Conservation (phyloP, 768 basidiomycete genomes). For the Termitomyces sp. region DNA sequence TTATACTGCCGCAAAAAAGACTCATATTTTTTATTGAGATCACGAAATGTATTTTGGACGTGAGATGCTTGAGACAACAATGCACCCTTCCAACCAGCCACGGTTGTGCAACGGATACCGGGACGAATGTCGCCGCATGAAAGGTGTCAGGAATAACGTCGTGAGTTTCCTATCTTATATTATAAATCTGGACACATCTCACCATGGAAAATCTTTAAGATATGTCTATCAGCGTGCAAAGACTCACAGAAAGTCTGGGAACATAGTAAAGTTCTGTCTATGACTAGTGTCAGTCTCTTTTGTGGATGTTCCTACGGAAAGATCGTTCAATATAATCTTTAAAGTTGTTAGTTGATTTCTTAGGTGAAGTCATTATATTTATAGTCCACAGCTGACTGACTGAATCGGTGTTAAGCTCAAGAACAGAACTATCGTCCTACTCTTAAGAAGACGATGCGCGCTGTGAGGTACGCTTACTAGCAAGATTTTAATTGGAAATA, state of each 20-base stretch:
- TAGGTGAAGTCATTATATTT: not conserved
- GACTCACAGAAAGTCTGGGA: not conserved
- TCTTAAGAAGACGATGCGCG: constrained; percentile 1
- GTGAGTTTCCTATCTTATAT: not conserved
- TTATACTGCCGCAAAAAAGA: not conserved
- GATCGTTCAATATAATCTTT: not conserved
- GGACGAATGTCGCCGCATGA: not conserved
- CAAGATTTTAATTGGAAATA: not conserved
- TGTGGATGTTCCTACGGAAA: not conserved
- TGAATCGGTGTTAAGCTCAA: not conserved
- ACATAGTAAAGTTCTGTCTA: not conserved
- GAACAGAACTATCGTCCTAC: not conserved
- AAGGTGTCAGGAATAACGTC: not conserved
- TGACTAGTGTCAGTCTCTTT: constrained; percentile 1
- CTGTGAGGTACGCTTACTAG: not conserved
- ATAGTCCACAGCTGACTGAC: not conserved
- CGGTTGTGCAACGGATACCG: not conserved
- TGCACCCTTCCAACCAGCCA: not conserved
- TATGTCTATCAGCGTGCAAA: constrained; percentile 7
- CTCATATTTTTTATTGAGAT: not conserved
- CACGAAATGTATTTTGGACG: not conserved
- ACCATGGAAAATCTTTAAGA: not conserved
- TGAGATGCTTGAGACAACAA: no score
- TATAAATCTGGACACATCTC: not conserved
- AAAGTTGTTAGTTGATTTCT: not conserved